Evolutionary conservation across 2,329 filamentous ascomycete species (phyloP).

Genomic region (Fusarium cicatricum): DNA sequence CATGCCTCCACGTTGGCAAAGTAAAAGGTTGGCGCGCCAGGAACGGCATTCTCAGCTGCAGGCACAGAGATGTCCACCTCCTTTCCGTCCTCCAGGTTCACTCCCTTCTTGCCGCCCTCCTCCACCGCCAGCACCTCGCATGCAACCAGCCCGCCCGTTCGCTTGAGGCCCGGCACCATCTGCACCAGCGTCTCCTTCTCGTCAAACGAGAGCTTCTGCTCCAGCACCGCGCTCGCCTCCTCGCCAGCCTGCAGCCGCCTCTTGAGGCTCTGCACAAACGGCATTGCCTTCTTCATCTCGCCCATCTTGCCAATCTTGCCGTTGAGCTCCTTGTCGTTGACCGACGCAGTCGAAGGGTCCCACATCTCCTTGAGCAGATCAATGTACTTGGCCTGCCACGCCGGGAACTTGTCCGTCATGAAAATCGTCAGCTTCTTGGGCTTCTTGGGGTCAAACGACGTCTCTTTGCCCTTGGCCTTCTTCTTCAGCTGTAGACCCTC

Average conservation of each 20-base stretch:
- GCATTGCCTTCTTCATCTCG: slow-evolving; percentile 98
- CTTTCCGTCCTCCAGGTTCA: slow-evolving; percentile 59
- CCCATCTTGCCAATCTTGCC: slow-evolving; percentile 81
- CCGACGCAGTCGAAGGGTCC: slow-evolving; percentile 64
- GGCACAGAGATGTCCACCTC: slow-evolving; percentile 66
- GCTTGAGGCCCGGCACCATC: slow-evolving; percentile 83
- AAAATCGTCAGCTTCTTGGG: slow-evolving; percentile 92
- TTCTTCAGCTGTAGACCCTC: slow-evolving; percentile 87
- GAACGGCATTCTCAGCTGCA: slow-evolving; percentile 77
- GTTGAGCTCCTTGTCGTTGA: slow-evolving; percentile 84
- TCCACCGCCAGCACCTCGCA: slow-evolving; percentile 77
- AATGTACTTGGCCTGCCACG: slow-evolving; percentile 92
- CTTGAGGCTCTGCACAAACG: slow-evolving; percentile 90
- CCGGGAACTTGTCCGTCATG: slow-evolving; percentile 79
- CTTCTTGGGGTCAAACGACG: slow-evolving; percentile 86
- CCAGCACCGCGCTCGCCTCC: slow-evolving; percentile 72
- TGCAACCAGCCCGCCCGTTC: slow-evolving; percentile 72
- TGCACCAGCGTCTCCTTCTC: slow-evolving; percentile 78
- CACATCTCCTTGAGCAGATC: slow-evolving; percentile 79
- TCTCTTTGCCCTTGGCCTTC: slow-evolving; percentile 90
- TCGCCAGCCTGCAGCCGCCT: slow-evolving; percentile 79
- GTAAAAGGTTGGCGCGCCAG: slow-evolving; percentile 81
- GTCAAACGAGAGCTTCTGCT: slow-evolving; percentile 86
- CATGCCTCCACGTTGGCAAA: slow-evolving; percentile 79
- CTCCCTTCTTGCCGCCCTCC: slow-evolving; percentile 73